Conservation (phyloP, 495 filamentous ascomycete species). For the Friedmanniomyces endolithicus region DNA sequence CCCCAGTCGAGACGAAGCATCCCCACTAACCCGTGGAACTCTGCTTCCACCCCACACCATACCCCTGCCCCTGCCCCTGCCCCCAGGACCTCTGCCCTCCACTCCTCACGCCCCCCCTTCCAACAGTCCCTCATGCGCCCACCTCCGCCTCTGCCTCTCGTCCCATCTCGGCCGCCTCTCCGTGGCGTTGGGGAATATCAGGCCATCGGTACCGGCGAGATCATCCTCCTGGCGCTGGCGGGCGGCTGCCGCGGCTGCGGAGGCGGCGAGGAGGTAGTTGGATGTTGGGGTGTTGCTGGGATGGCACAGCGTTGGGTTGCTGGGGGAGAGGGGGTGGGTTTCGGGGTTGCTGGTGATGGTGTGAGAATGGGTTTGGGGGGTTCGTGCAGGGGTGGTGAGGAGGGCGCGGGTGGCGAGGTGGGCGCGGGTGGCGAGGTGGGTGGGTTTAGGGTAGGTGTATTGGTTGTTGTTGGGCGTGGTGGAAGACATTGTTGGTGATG, state of each 20-base stretch:
- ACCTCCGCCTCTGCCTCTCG: constrained; percentile 1
- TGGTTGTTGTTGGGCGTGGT: not conserved
- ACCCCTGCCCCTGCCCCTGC: not conserved
- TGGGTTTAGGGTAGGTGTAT: constrained; percentile 9
- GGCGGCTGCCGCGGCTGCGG: not conserved
- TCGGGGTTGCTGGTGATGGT: not conserved
- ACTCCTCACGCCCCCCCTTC: not conserved
- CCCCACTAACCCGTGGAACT: no score
- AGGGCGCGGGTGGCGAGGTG: constrained; percentile 8
- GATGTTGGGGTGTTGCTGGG: no score
- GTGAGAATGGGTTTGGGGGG: not conserved
- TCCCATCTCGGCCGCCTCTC: constrained; percentile 14
- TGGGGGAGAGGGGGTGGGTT: no score
- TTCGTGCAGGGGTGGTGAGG: no score
- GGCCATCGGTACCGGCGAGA: not conserved
- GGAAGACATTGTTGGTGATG: constrained; percentile 6
- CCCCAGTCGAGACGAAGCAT: no score
- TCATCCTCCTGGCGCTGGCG: no score
- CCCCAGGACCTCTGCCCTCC: no score
- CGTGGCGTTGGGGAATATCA: constrained; percentile 12
- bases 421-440: constrained; percentile 12
- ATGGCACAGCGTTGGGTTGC: no score
- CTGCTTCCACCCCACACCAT: no score
- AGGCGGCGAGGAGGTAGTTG: no score
- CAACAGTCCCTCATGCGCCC: constrained; percentile 9